phyloP scores from a whole-genome alignment of 192 early-diverging fungal species.

The Podila clonocystis region DNA sequence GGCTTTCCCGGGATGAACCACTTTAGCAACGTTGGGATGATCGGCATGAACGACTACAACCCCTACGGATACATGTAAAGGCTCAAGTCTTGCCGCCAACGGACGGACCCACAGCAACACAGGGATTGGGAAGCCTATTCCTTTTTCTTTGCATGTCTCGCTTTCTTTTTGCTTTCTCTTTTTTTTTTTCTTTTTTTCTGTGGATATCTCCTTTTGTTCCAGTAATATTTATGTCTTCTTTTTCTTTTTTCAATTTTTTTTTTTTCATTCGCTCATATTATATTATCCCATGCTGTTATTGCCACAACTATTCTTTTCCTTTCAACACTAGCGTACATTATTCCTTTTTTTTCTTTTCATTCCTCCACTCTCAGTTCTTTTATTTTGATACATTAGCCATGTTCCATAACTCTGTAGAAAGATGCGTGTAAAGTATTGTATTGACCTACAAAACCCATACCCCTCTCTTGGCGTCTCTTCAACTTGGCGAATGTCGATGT shows the following conservation, averaged over 20 bases:
- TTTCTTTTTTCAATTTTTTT: slow-evolving; percentile 6
- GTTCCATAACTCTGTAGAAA: too few species aligned
- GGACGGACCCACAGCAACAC: neutral
- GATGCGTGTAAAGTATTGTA: too few species aligned
- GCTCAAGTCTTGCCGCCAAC: neutral
- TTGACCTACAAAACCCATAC: too few species aligned
- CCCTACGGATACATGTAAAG: slow-evolving; percentile 57
- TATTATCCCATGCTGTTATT: neutral
- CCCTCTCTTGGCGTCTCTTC: too few species aligned
- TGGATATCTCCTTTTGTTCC: slow-evolving; percentile 1
- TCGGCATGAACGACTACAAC: slow-evolving; percentile 60
- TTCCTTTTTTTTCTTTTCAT: neutral
- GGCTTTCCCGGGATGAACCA: slow-evolving; percentile 53
- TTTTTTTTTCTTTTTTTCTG: slow-evolving; percentile 16
- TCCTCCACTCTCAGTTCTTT: neutral
- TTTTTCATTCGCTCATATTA: neutral
- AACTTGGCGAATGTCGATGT: too few species aligned
- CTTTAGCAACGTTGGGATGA: slow-evolving; percentile 55
- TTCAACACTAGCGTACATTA: slow-evolving; percentile 4
- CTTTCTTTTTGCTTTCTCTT: slow-evolving; percentile 3
- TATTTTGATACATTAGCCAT: too few species aligned
- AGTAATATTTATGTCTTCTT: neutral
- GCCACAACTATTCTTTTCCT: slow-evolving; percentile 1
- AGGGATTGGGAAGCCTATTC: neutral
- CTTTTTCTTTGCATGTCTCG: neutral